A percentile compares a stretch with the other conserved stretches of the same genome.
These are phyloP conservation scores for Trypanosoma conorhini DNA, from an alignment of 208 protist genomes.

Conservation along the genomic window DNA sequence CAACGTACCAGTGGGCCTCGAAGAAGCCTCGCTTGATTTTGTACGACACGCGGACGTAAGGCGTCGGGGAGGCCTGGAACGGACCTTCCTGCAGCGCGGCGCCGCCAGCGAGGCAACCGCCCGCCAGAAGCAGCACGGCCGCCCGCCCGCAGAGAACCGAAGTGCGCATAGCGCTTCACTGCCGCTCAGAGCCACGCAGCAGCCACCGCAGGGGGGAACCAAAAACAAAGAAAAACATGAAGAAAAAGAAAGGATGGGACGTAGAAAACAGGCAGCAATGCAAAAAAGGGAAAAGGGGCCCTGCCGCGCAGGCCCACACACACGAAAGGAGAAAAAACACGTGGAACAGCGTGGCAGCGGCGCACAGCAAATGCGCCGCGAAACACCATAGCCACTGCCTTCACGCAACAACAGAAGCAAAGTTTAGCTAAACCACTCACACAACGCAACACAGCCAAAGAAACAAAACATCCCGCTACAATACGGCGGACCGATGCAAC, in stretches of 20 bases:
- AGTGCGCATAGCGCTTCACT: not conserved
- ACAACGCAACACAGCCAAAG: not conserved
- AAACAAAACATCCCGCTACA: constrained; percentile 1
- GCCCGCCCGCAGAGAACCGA: not conserved
- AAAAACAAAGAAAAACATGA: not conserved
- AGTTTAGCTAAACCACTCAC: too few relatives aligned
- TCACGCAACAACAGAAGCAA: too few relatives aligned
- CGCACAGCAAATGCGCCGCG: too few relatives aligned
- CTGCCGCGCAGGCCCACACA: too few relatives aligned
- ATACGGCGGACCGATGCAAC: not conserved
- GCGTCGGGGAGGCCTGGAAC: not conserved
- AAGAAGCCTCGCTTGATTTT: not conserved
- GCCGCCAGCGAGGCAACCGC: not conserved
- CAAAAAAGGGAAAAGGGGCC: too few relatives aligned
- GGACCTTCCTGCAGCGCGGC: not conserved
- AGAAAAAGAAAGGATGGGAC: too few relatives aligned
- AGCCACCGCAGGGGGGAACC: not conserved
- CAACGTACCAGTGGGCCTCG: constrained; percentile 12
- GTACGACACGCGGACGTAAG: constrained; percentile 4
- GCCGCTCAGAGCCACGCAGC: not conserved
- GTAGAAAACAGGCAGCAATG: too few relatives aligned
- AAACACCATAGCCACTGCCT: too few relatives aligned
- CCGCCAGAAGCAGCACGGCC: not conserved
- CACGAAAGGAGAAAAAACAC: too few relatives aligned
- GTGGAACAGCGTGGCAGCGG: too few relatives aligned